These are phyloP conservation scores for Daedalea quercina DNA, from an alignment of 768 basidiomycete genomes.

Conservation along the genomic window DNA sequence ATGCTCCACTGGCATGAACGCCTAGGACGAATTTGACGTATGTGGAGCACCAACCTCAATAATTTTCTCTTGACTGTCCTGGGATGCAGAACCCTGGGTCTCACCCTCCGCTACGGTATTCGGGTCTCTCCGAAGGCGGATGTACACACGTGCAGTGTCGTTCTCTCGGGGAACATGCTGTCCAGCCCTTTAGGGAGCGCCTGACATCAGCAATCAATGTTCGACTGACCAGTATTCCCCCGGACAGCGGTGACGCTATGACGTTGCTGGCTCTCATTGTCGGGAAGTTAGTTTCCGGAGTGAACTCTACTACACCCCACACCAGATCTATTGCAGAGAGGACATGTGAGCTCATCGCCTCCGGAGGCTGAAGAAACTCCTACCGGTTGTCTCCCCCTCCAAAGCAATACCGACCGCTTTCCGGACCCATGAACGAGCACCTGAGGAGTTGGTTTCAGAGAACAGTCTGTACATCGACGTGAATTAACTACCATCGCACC, in stretches of 20 bases:
- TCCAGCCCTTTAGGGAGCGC: conserved; percentile 55
- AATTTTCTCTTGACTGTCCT: not conserved
- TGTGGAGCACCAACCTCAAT: conserved; percentile 43
- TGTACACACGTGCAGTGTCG: conserved; percentile 63
- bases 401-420: conserved; percentile 28
- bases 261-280: not conserved
- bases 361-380: not conserved
- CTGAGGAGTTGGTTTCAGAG: conserved; percentile 1
- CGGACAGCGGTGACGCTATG: not conserved
- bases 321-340: conserved; percentile 22
- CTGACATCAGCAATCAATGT: conserved; percentile 59
- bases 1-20: not conserved
- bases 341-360: not conserved
- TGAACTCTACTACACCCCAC: conserved; percentile 42
- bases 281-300: conserved; percentile 70
- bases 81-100: conserved; percentile 24
- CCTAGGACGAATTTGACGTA: conserved; percentile 35
- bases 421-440: conserved; percentile 32
- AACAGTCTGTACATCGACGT: not conserved
- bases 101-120: conserved; percentile 40
- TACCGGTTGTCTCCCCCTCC: conserved; percentile 32
- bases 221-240: conserved; percentile 25
- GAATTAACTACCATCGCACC: conserved; percentile 23
- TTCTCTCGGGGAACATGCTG: conserved; percentile 72
- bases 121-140: conserved; percentile 38